Percentiles rank a stretch among this genome's conserved stretches.
These are phyloP conservation scores for Plenodomus lindquistii DNA, from an alignment of 2,329 filamentous ascomycete genomes.

Conservation along the genomic window DNA sequence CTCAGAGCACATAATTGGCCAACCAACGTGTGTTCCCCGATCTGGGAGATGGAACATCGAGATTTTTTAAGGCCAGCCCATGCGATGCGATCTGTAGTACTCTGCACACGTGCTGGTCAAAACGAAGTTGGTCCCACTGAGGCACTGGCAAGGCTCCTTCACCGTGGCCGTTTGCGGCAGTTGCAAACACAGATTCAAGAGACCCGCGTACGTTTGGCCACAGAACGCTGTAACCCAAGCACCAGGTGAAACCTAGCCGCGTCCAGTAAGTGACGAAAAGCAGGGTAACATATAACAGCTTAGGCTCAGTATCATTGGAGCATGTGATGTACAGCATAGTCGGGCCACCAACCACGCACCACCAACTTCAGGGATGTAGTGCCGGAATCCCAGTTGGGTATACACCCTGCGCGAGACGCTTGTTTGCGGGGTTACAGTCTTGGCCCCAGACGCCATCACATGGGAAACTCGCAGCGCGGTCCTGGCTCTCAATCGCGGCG, in stretches of 20 bases:
- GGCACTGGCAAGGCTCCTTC: background rate
- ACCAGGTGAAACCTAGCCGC: too few relatives aligned
- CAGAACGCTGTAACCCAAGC: background rate
- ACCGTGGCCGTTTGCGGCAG: background rate
- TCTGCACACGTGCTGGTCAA: background rate
- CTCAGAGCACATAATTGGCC: background rate
- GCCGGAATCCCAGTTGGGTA: conserved; percentile 13
- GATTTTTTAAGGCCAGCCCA: background rate
- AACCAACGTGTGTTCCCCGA: background rate
- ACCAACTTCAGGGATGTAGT: conserved; percentile 23
- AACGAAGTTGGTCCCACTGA: background rate
- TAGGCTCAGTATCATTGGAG: conserved; percentile 8
- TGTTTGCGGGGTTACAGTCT: conserved; percentile 25
- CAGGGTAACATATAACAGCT: background rate
- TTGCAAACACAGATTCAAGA: background rate
- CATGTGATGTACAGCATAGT: conserved; percentile 14
- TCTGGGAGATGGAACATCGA: background rate
- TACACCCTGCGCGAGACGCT: conserved; percentile 15
- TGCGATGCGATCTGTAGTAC: background rate
- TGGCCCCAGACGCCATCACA: conserved; percentile 15
- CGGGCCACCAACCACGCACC: conserved; percentile 18
- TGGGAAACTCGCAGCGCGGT: conserved; percentile 3
- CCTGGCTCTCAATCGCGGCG: conserved; percentile 3
- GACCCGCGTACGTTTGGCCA: background rate
- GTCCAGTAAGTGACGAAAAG: background rate